These are phyloP conservation scores for Xerocomus potaroensis DNA, from an alignment of 768 basidiomycete genomes.

Conservation along the genomic window DNA sequence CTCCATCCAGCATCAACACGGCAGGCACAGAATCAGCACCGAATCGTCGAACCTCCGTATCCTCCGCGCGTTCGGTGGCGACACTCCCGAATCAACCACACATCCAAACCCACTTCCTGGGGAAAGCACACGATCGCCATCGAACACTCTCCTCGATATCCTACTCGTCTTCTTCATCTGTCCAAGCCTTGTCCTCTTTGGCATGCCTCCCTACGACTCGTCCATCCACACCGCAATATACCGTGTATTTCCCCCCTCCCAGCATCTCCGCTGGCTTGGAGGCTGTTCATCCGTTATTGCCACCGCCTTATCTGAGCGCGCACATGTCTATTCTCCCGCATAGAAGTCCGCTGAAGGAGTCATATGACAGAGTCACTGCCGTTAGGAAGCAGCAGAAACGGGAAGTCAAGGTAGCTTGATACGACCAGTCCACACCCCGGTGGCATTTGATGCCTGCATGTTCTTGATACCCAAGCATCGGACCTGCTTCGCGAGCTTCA, in stretches of 20 bases:
- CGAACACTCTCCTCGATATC: slow-evolving; percentile 60
- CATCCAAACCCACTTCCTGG: slow-evolving; percentile 32
- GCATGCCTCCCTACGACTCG: slow-evolving; percentile 46
- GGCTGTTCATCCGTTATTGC: slow-evolving; percentile 64
- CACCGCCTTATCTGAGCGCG: slow-evolving; percentile 64
- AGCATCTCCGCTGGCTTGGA: slow-evolving; percentile 54
- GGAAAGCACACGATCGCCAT: slow-evolving; percentile 38
- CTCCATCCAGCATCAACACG: slow-evolving; percentile 38
- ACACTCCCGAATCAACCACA: slow-evolving; percentile 48
- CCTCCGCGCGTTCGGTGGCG: slow-evolving; percentile 55
- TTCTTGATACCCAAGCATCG: slow-evolving; percentile 22
- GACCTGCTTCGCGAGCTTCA: slow-evolving; percentile 13
- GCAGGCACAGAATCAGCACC: slow-evolving; percentile 28
- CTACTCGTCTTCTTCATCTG: slow-evolving; percentile 40
- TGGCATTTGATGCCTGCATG: slow-evolving; percentile 2
- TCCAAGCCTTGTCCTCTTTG: slow-evolving; percentile 55
- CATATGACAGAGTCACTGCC: slow-evolving; percentile 59
- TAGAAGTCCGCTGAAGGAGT: slow-evolving; percentile 64
- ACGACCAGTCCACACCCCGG: not conserved
- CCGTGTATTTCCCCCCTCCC: slow-evolving; percentile 61
- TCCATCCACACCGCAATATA: slow-evolving; percentile 40
- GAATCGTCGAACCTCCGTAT: slow-evolving; percentile 50
- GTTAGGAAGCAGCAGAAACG: slow-evolving; percentile 44
- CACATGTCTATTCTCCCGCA: slow-evolving; percentile 66
- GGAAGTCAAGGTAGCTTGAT: slow-evolving; percentile 5